These are phyloP conservation scores for Dactylellina haptotyla DNA, from an alignment of 2,329 filamentous ascomycete genomes.

Conservation along the genomic window DNA sequence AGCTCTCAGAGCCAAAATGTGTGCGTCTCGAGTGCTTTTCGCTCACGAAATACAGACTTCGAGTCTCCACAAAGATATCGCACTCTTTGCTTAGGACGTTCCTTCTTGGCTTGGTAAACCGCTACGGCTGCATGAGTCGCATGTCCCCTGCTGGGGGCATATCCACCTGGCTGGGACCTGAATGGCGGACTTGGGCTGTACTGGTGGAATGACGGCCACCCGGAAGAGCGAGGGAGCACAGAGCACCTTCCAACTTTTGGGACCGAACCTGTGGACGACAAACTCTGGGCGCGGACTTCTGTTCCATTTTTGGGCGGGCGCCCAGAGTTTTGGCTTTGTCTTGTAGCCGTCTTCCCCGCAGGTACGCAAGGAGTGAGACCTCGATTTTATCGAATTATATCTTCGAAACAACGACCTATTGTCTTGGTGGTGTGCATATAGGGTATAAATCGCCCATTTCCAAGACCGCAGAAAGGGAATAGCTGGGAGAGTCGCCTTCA, in stretches of 20 bases:
- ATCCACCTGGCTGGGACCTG: slow-evolving; percentile 40
- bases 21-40: too few relatives aligned
- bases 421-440: slow-evolving; percentile 5
- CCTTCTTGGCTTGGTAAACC: slow-evolving; percentile 45
- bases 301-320: slow-evolving; percentile 39
- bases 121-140: slow-evolving; percentile 38
- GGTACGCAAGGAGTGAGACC: background rate
- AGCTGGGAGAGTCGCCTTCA: slow-evolving; percentile 8
- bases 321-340: slow-evolving; percentile 30
- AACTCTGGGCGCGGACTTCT: background rate
- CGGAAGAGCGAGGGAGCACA: background rate
- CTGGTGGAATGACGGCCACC: too few relatives aligned
- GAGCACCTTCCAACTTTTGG: slow-evolving; percentile 40
- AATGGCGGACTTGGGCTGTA: too few relatives aligned
- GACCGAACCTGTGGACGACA: slow-evolving; percentile 19
- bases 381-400: background rate
- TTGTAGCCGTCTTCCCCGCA: slow-evolving; percentile 43
- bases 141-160: slow-evolving; percentile 12
- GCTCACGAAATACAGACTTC: too few relatives aligned
- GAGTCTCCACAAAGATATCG: slow-evolving; percentile 12
- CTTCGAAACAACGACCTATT: background rate
- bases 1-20: background rate
- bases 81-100: slow-evolving; percentile 9
- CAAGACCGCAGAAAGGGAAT: slow-evolving; percentile 41
- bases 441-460: slow-evolving; percentile 8